Conservation (phyloP, 306 rosid genomes). For the Abrus precatorius region DNA sequence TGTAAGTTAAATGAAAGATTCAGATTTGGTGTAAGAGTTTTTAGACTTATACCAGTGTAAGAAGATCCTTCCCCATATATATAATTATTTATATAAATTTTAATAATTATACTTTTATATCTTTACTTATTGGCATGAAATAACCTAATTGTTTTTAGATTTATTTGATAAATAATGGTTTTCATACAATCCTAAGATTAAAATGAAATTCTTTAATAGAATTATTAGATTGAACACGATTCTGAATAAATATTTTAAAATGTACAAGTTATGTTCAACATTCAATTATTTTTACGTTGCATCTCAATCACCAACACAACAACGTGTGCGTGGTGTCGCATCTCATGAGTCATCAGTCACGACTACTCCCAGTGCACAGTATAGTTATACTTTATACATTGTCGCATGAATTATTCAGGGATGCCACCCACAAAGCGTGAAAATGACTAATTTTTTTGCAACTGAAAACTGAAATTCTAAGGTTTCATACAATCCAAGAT, state of each 20-base stretch:
- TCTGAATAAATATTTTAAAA: not conserved
- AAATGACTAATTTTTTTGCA: not conserved
- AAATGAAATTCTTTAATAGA: too few species aligned
- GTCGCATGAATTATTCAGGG: conserved; percentile 17
- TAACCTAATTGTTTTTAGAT: not conserved
- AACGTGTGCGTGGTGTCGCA: not conserved
- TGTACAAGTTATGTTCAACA: not conserved
- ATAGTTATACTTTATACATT: not conserved
- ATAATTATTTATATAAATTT: not conserved
- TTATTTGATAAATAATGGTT: not conserved
- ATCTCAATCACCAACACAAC: not conserved
- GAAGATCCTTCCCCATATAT: not conserved
- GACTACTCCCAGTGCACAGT: not conserved
- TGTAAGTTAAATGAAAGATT: too few species aligned
- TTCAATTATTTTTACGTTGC: not conserved
- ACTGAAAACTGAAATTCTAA: not conserved
- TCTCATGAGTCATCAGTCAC: not conserved
- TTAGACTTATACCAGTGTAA: too few species aligned
- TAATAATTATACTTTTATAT: too few species aligned
- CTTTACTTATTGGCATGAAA: not conserved
- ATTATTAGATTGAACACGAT: too few species aligned
- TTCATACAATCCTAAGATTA: too few species aligned
- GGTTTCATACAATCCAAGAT: too few species aligned
- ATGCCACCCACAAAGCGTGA: not conserved
- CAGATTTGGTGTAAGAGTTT: too few species aligned